Evolutionary conservation across 2,329 filamentous ascomycete species (phyloP), one percentile per base, ranked within the genome.

Genomic region (Phaeosphaeriaceae sp.): DNA sequence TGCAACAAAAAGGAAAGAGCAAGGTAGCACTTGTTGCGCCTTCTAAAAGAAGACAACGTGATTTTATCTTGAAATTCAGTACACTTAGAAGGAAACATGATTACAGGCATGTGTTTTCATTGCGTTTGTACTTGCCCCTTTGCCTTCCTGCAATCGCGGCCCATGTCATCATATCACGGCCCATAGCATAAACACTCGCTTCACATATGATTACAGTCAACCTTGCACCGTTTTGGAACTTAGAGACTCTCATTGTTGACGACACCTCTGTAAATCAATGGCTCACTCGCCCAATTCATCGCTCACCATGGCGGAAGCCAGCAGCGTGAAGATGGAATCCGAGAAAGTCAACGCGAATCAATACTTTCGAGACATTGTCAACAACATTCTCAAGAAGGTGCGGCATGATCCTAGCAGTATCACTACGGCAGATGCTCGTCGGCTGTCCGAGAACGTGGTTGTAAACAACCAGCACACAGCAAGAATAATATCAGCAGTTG

Each of bases 361-460:
- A 2, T 30, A 37, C 26, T 39, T 46, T 13, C 6, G 8, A 7
- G 34, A 13, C 17, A 30, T 46, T n/a, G 4, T 46, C 2, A 33
- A 39, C 5, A 9, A 38, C 1, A 26, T 46, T 17, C 35, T 46
- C 17, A 23, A 33, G 7, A 46, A 46, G 28, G 11, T 46, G 3
- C 15, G 20, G 17, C n/a, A 38, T n/a, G 17, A 39, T 17, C 59
- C 67, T 8, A 47, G 50, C 36, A 61, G 52, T 52, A 64, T 72
- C 52, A 71, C 64, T 13, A 48, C 59, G 11, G 67, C 68, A 26
- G 70, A 72, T 45, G 65, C 63, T 54, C 67, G 59, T 17, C 55
- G 60, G 26, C 58, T 72, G 28, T 60, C 60, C 40, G 64, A 67
- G 52, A 56, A 67, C 35, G 58, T 54, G 40, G 60, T 61, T 33